phyloP scores from a whole-genome alignment of 805 yeast species.

The Metschnikowia matae region DNA sequence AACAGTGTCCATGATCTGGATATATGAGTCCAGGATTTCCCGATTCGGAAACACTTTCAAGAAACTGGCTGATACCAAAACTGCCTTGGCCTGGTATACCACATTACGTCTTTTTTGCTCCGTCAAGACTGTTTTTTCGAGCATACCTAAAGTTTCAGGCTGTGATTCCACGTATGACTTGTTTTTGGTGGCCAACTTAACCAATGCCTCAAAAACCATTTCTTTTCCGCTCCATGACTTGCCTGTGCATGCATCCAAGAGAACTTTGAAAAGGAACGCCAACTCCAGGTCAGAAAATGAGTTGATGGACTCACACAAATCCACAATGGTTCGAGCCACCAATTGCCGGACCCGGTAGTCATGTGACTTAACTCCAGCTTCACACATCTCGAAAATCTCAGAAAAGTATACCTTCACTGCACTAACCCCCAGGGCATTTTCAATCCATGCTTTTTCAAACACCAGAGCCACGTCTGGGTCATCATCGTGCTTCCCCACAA shows the following conservation, averaged over 20 bases:
- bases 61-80: slow-evolving; percentile 52
- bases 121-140: slow-evolving; percentile 43
- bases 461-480: slow-evolving; percentile 40
- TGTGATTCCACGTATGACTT: slow-evolving; percentile 26
- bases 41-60: slow-evolving; percentile 32
- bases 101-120: slow-evolving; percentile 69
- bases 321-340: slow-evolving; percentile 64
- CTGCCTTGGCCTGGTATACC: slow-evolving; percentile 54
- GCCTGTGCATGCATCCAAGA: slow-evolving; percentile 64
- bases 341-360: slow-evolving; percentile 64
- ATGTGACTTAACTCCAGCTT: slow-evolving; percentile 48
- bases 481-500: slow-evolving; percentile 69
- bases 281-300: slow-evolving; percentile 15
- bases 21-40: slow-evolving; percentile 36
- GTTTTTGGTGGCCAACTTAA: slow-evolving; percentile 50
- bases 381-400: slow-evolving; percentile 60
- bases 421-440: slow-evolving; percentile 65
- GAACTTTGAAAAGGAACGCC: slow-evolving; percentile 42
- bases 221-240: slow-evolving; percentile 91
- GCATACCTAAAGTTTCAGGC: slow-evolving; percentile 27
- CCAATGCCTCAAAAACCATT: slow-evolving; percentile 63
- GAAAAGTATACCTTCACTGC: slow-evolving; percentile 63
- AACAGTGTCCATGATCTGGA: slow-evolving; percentile 30
- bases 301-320: slow-evolving; percentile 47
- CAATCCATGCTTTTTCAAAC: slow-evolving; percentile 72